Evolutionary conservation across 176 grass and related monocot species (phyloP), one percentile per base, ranked within the genome.

Genomic region (Oryza glumipatula): DNA sequence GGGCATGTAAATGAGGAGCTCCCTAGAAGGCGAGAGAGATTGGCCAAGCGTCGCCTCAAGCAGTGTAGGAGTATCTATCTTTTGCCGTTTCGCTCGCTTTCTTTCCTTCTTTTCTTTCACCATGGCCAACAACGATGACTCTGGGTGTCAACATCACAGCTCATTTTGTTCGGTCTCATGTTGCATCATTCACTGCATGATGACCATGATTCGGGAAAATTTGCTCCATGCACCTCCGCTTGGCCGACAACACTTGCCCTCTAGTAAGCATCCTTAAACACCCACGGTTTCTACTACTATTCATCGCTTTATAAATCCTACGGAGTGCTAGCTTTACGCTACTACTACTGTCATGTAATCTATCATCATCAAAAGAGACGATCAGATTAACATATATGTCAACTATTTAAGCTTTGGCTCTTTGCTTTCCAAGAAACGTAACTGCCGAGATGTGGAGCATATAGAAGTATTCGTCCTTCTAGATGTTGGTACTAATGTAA

Each of bases 101-200:
- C 6, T 58, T n/a, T 21, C 58, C 22, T 61, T 64, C 19, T 38
- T 72, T 30, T n/a, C 54, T 51, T 60, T 78, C 66, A 51, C 79
- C 67, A 67, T 93, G 73, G 65, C 65, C 82, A 77, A 19, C 80
- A 73, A 74, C 41, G 9, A 75, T 83, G 58, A 4, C 65, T 32
- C 3, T 49, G 66, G 58, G 78, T 77, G 80, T 93, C 77, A 79
- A 81, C 87, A 79, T 88, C 84, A 88, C 80, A 84, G 78, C 89
- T 90, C 82, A 90, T 72, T 94, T 89, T 93, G 91, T 96, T 89
- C 86, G 91, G 86, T 96, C 94, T 94, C 87, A 88, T 83, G 94
- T 96, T 96, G 84, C 91, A 91, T 96, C 91, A 89, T 79, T 86
- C 83, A 70, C 76, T 76, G 82, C 49, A 88, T 33, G 78, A 44